A percentile compares a stretch with the other conserved stretches of the same genome.
Evolutionary conservation across 2,329 filamentous ascomycete genomes (phyloP).

Genomic region (Aspergillus proliferans): DNA sequence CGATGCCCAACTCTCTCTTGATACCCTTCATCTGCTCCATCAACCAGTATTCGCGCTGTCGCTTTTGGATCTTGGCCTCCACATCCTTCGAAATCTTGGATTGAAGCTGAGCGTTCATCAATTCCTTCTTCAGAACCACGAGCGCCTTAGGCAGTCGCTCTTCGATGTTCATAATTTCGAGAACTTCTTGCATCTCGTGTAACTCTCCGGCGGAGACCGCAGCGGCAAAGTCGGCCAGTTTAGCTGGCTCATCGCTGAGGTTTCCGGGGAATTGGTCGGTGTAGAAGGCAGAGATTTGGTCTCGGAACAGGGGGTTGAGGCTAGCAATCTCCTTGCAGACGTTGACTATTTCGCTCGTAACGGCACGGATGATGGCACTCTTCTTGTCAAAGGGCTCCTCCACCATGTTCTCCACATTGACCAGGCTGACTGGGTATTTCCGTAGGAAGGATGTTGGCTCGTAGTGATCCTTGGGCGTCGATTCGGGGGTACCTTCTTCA

Average conservation of each 20-base stretch:
- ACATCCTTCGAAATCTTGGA: conserved; percentile 98
- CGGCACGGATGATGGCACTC: conserved; percentile 78
- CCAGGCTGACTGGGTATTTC: conserved; percentile 86
- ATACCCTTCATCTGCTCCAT: conserved; percentile 99
- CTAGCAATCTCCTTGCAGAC: conserved; percentile 96
- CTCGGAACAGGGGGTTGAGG: conserved; percentile 89
- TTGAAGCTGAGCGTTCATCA: conserved; percentile 95
- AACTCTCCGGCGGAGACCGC: conserved; percentile 93
- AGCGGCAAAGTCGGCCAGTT: conserved; percentile 93
- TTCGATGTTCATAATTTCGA: conserved; percentile 84
- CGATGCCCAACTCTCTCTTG: conserved; percentile 86
- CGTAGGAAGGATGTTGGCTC: conserved; percentile 87
- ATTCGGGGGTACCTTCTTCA: conserved; percentile 68
- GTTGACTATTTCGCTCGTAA: conserved; percentile 97
- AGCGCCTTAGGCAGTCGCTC: conserved; percentile 87
- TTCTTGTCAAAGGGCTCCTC: conserved; percentile 89
- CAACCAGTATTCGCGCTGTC: conserved; percentile 94
- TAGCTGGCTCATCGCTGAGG: conserved; percentile 88
- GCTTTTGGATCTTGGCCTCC: conserved; percentile 93
- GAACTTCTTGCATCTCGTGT: conserved; percentile 82
- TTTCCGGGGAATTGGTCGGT: conserved; percentile 94
- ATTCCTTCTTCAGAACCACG: conserved; percentile 90
- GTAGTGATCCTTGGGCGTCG: conserved; percentile 55
- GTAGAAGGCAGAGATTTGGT: conserved; percentile 95
- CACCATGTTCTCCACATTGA: conserved; percentile 86